Evolutionary conservation across 78 protist species (phyloP).

Genomic region (Emiliania huxleyi): DNA sequence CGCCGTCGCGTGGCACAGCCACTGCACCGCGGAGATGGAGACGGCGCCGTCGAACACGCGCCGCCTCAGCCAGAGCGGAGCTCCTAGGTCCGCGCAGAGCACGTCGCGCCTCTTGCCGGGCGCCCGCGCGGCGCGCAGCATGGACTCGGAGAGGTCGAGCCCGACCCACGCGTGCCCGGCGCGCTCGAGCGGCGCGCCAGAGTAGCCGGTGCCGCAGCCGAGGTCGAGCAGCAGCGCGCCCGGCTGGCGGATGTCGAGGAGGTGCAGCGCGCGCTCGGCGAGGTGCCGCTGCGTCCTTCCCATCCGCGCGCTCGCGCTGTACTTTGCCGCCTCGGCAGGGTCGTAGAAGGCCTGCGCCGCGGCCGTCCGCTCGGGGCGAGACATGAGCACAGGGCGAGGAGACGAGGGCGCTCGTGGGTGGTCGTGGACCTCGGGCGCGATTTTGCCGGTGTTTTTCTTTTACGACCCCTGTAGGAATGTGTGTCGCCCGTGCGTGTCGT

Average conservation of each 20-base stretch:
- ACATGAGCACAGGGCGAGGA: too few relatives aligned
- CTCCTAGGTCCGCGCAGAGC: slow-evolving; percentile 42
- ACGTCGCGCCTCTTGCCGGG: neutral
- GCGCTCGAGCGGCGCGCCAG: slow-evolving; percentile 30
- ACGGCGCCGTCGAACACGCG: slow-evolving; percentile 54
- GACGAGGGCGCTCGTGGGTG: too few relatives aligned
- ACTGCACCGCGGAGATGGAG: slow-evolving; percentile 59
- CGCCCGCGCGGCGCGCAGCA: slow-evolving; percentile 18
- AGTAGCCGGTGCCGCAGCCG: slow-evolving; percentile 67
- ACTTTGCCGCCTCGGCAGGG: slow-evolving; percentile 23
- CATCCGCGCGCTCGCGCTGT: neutral
- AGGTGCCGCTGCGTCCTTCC: slow-evolving; percentile 29
- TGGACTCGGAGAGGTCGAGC: slow-evolving; percentile 26
- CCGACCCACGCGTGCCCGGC: slow-evolving; percentile 59
- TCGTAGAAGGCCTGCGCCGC: slow-evolving; percentile 21
- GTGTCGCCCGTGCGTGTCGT: too few relatives aligned
- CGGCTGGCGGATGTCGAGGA: slow-evolving; percentile 32
- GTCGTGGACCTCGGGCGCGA: too few relatives aligned
- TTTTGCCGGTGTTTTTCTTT: too few relatives aligned
- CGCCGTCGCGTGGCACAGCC: slow-evolving; percentile 49
- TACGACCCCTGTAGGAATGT: too few relatives aligned
- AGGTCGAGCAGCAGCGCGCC: slow-evolving; percentile 42
- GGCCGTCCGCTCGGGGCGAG: slow-evolving; percentile 13
- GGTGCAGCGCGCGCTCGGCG: slow-evolving; percentile 53
- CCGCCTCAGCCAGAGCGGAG: slow-evolving; percentile 33